Conservation (phyloP, 1,284 basidiomycete species). For the Amylostereum areolatum region DNA sequence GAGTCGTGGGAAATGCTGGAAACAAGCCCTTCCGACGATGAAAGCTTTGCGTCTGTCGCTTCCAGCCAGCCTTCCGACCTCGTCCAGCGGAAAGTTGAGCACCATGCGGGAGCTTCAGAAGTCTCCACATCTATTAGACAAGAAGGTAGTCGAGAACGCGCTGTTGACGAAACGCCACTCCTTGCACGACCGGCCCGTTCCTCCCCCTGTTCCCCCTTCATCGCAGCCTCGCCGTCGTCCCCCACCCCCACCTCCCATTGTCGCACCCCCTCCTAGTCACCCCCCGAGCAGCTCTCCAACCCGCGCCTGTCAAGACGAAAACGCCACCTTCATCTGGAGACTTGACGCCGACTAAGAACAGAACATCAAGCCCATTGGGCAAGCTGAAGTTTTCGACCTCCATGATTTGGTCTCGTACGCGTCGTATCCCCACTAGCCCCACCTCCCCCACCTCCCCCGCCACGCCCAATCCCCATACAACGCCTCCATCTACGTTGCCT, state of each 20-base stretch:
- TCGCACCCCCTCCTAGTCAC: constrained; percentile 8
- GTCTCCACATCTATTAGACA: constrained; percentile 1
- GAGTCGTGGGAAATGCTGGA: constrained; percentile 22
- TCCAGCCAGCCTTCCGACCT: constrained; percentile 6
- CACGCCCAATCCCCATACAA: constrained; percentile 2
- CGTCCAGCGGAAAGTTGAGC: constrained; percentile 1
- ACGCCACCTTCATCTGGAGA: neutral
- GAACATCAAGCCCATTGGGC: neutral
- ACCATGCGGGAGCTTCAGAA: neutral
- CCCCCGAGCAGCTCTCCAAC: neutral
- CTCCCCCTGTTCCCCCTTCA: constrained; percentile 7
- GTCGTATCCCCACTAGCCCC: constrained; percentile 4
- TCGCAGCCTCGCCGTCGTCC: constrained; percentile 6
- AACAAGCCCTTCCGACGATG: neutral
- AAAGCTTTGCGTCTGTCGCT: neutral
- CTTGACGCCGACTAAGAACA: too few relatives aligned
- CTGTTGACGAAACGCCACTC: constrained; percentile 11
- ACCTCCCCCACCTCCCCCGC: constrained; percentile 6
- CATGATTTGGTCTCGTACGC: constrained; percentile 9
- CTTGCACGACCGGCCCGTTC: constrained; percentile 20
- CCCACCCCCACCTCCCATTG: constrained; percentile 18
- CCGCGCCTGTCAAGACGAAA: neutral
- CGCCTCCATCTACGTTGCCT: constrained; percentile 2
- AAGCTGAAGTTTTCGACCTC: constrained; percentile 3
- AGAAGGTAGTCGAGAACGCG: constrained; percentile 6